Evolutionary conservation across 2,329 filamentous ascomycete genomes (phyloP), one percentile per base, ranked within the genome.

Genomic region (Malbranchea cinnamomea): DNA sequence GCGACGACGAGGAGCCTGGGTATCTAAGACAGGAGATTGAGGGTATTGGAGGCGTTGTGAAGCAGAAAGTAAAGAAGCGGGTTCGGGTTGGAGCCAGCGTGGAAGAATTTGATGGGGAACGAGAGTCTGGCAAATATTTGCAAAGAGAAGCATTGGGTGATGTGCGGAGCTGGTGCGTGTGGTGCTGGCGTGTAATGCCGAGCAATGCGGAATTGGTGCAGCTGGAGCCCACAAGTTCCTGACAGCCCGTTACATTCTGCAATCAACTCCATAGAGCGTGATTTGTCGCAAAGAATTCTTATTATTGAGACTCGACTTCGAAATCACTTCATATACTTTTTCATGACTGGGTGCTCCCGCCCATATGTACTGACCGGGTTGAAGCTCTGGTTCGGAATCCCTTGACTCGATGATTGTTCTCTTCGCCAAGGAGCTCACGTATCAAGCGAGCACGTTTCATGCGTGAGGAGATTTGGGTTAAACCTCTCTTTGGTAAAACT

Each of bases 1-100:
- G 45, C 37, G 22, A 49, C 13, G 53, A 53, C 20, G 60, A 60
- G 37, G 56, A 48, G 35, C 65, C 80, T 0, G 84, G 84, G 3
- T 94, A 93, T 47, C 67, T 74, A 33, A 67, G 80, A 23, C 84
- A 93, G 47, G 85, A 94, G 54, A 80, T 94, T 36, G 82, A 92
- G 46, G 85, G 85, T 2, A 80, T 94, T 25, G 85, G 85, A 7
- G 85, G 85, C 1, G 69, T 78, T 9, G 72, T 94, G 31, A 92
- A 92, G 63, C 79, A 77, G 37, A 92, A 87, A 57, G 65, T 79
- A n/a, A 81, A 89, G 44, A 76, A 77, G 45, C 76, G 82, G 59
- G 72, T 91, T 4, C 69, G 68, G 36, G 74, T 94, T 0, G 87
- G 85, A 1, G 79, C 78, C 4, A 82, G 78, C 37, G 87, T 94